These are phyloP conservation scores for Suillus tomentosus DNA, from an alignment of 768 basidiomycete species.

Conservation along the genomic window DNA sequence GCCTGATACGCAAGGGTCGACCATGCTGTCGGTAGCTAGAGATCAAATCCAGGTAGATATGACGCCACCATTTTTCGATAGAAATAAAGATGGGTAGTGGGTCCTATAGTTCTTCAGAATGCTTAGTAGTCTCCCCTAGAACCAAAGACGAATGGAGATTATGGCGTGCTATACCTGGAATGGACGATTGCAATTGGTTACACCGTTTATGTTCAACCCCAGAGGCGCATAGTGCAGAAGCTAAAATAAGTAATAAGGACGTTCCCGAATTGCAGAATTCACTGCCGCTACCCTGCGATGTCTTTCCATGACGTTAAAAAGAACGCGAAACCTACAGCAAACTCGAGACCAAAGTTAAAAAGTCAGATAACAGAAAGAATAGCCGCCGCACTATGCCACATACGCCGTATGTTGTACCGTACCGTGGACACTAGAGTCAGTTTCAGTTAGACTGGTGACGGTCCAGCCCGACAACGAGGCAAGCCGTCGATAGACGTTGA, in stretches of 20 bases:
- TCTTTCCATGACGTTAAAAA: not conserved
- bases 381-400: not conserved
- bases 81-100: not conserved
- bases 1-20: not conserved
- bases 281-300: not conserved
- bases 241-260: not conserved
- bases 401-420: not conserved
- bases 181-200: not conserved
- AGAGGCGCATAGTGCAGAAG: not conserved
- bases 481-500: too few relatives aligned
- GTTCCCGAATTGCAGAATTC: not conserved
- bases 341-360: not conserved
- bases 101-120: not conserved
- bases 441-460: not conserved
- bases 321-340: not conserved
- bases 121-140: not conserved
- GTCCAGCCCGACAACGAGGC: too few relatives aligned
- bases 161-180: not conserved
- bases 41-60: not conserved
- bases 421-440: not conserved
- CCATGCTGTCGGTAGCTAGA: not conserved
- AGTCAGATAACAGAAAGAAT: not conserved
- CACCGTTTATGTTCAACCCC: not conserved
- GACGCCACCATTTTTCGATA: not conserved
- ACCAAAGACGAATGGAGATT: not conserved